Evolutionary conservation across 116 monocot genomes (phyloP).

Genomic region (Dioscorea cayenensis): DNA sequence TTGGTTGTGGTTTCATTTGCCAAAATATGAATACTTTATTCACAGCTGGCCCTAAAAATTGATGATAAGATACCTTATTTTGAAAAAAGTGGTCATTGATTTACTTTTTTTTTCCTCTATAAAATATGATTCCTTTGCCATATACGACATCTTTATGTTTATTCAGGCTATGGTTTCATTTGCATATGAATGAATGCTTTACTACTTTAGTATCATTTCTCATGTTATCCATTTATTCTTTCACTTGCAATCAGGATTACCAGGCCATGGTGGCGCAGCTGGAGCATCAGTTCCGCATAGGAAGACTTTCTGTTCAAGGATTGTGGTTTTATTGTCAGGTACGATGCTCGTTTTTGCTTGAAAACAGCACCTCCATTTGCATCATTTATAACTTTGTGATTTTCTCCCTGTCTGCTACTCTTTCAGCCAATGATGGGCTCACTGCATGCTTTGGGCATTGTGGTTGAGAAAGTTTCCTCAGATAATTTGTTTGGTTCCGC

Average conservation of each 20-base stretch:
- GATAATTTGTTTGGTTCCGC: slow-evolving; percentile 65
- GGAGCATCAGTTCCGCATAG: slow-evolving; percentile 95
- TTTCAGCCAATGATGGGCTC: slow-evolving; percentile 88
- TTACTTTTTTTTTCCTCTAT: too few species aligned
- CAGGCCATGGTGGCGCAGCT: slow-evolving; percentile 96
- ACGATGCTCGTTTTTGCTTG: slow-evolving; percentile 2
- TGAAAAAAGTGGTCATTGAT: too few species aligned
- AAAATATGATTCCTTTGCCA: too few species aligned
- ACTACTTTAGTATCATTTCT: too few species aligned
- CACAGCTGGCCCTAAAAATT: not conserved
- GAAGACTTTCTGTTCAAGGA: slow-evolving; percentile 87
- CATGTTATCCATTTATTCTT: too few species aligned
- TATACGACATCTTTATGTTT: not conserved
- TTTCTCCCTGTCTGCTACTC: slow-evolving; percentile 3
- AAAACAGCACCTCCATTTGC: not conserved
- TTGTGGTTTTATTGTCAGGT: slow-evolving; percentile 99
- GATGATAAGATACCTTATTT: too few species aligned
- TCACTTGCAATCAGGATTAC: slow-evolving; percentile 59
- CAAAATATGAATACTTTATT: not conserved
- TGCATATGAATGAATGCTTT: too few species aligned
- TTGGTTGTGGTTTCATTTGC: not conserved
- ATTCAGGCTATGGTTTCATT: not conserved
- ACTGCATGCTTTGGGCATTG: slow-evolving; percentile 74
- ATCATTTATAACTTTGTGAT: slow-evolving; percentile 2
- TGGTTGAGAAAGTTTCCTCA: slow-evolving; percentile 72